Base-by-base conservation (phyloP, 495 filamentous ascomycete species). In the Chaetomium cochliodes region DNA sequence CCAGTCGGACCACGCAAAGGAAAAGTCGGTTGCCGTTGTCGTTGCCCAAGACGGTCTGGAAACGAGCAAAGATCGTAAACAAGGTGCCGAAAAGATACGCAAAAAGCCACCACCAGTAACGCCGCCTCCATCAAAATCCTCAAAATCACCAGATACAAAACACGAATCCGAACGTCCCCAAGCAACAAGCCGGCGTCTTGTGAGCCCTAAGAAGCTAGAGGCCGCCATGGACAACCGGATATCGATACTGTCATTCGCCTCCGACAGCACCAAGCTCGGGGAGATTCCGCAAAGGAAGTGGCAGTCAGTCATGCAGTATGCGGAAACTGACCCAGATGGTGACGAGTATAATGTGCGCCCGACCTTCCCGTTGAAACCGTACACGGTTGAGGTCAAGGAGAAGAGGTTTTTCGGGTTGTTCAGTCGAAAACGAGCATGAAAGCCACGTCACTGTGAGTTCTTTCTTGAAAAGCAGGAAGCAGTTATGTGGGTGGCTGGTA, bases 201-300 rank as follows among this genome's bases (percentile, higher is more conserved):
- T 39, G 23, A 64, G 26, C 9, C 60, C 63, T 7, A 39, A 39
- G 25, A 47, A 0, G 13, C 39, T 59, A 20, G 11, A 42, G 37
- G 18, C 11, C 8, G 53, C 58, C 15, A 50, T 20, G n/a, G 51
- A 58, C 15, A 73, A 71, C 25, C 52, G 76, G 28, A 56, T 72
- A 9, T 78, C 76, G 11, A 57, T 74, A 7, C 63, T 70, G 55
- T 74, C 76, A 3, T 70, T 74, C 50, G 59, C 74, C 0, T 69
- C 70, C 1, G 72, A 69, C 42, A 78, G 74, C 68, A 78, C 76
- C 22, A 74, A 72, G 58, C 72, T 78, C 11, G 76, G 76, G 2
- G 76, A 78, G 46, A 73, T 78, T 2, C 70, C 74, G 0, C 67
- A 73, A 25, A 64, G 69, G 22, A 75, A 67, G 54, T 69, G 68